These are phyloP conservation scores for Alternaria solani DNA, from an alignment of 2,329 filamentous ascomycete genomes.

Conservation along the genomic window DNA sequence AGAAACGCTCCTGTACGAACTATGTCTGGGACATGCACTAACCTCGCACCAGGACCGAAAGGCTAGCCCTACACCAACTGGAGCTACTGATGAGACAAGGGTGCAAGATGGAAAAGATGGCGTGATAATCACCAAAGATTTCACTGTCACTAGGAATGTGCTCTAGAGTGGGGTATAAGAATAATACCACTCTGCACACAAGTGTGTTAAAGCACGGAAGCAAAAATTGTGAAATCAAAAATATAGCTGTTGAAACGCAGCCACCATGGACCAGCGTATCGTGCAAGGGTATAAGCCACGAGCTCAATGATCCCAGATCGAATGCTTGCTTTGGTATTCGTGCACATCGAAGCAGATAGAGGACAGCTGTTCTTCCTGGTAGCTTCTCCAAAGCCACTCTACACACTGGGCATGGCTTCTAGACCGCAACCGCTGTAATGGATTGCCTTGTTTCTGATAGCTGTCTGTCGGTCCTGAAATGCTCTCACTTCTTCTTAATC, in stretches of 20 bases:
- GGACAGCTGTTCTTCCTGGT: background rate
- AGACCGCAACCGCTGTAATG: background rate
- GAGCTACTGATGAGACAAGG: conserved; percentile 8
- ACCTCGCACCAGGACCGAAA: conserved; percentile 18
- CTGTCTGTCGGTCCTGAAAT: background rate
- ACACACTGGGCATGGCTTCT: background rate
- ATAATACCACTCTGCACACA: background rate
- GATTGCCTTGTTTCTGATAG: background rate
- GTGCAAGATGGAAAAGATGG: conserved; percentile 21
- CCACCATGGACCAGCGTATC: background rate
- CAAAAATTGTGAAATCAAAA: background rate
- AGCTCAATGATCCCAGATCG: background rate
- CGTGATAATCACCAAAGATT: conserved; percentile 26
- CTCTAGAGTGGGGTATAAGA: background rate
- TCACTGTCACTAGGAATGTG: conserved; percentile 21
- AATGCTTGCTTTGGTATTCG: background rate
- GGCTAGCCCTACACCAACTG: conserved; percentile 14
- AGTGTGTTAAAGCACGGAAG: background rate
- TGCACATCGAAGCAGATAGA: background rate
- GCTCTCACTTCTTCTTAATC: background rate
- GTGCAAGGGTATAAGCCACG: background rate
- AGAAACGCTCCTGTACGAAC: background rate
- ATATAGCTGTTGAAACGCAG: background rate
- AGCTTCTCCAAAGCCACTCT: background rate
- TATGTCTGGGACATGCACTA: background rate